These are phyloP conservation scores for Oryza coarctata DNA, from an alignment of 176 grass and related monocot genomes.

Conservation along the genomic window DNA sequence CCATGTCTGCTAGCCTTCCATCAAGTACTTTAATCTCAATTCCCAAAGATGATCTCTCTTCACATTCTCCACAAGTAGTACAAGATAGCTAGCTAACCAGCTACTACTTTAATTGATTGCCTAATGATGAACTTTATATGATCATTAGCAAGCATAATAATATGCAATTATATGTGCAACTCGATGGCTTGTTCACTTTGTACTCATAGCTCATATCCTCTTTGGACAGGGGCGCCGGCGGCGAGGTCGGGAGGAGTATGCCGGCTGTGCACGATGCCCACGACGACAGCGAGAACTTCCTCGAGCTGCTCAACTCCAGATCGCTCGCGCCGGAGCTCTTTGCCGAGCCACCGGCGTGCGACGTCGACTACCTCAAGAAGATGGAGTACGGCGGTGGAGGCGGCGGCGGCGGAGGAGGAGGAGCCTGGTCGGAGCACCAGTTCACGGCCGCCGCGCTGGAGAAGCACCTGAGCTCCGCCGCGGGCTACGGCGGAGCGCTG, in stretches of 20 bases:
- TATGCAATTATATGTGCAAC: background rate
- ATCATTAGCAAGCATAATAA: background rate
- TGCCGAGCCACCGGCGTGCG: constrained; percentile 60
- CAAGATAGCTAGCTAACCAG: too few species aligned
- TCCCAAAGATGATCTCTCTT: constrained; percentile 45
- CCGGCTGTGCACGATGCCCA: constrained; percentile 46
- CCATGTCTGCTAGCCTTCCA: constrained; percentile 38
- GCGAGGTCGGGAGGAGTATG: constrained; percentile 50
- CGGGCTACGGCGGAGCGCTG: constrained; percentile 1
- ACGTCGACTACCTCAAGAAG: constrained; percentile 97
- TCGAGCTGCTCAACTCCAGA: constrained; percentile 70
- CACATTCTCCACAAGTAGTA: constrained; percentile 19
- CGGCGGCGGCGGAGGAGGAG: background rate
- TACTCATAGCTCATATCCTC: background rate
- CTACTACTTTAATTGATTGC: constrained; percentile 32
- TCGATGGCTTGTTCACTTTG: background rate
- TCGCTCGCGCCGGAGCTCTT: constrained; percentile 60
- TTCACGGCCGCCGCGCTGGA: constrained; percentile 40
- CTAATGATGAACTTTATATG: constrained; percentile 11
- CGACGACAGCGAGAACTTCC: constrained; percentile 66
- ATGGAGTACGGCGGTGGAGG: constrained; percentile 47
- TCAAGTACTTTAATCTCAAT: constrained; percentile 36
- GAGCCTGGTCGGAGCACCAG: constrained; percentile 43
- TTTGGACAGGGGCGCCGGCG: constrained; percentile 48
- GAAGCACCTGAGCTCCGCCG: constrained; percentile 39